Evolutionary conservation across 1,284 basidiomycete species (phyloP).

Genomic region (Marasmius oreades): DNA sequence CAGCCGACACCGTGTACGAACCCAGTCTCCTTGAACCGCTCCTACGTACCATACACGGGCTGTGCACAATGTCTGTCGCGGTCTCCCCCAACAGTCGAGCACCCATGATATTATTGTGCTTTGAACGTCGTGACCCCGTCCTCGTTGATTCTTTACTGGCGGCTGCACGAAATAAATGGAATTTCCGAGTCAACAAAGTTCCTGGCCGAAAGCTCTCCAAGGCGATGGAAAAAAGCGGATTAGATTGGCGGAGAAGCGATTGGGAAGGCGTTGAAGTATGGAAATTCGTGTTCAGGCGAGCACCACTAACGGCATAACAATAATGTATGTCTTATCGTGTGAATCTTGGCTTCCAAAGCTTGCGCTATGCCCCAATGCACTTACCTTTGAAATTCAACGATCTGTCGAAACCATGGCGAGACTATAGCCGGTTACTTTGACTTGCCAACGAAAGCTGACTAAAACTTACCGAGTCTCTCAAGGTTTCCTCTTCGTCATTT

Average conservation of each 20-base stretch:
- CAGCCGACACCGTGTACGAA: slow-evolving; percentile 84
- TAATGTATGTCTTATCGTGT: not conserved
- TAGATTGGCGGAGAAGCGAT: slow-evolving; percentile 59
- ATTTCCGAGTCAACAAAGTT: slow-evolving; percentile 60
- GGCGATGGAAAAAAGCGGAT: slow-evolving; percentile 39
- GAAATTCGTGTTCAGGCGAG: slow-evolving; percentile 38
- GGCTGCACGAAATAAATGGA: slow-evolving; percentile 35
- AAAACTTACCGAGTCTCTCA: slow-evolving; percentile 65
- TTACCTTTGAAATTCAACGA: slow-evolving; percentile 34
- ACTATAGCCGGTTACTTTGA: slow-evolving; percentile 34
- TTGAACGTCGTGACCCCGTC: not conserved
- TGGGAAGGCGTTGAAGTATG: slow-evolving; percentile 80
- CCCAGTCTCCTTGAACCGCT: slow-evolving; percentile 65
- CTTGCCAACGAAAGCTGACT: not conserved
- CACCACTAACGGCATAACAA: not conserved
- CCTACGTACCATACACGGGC: slow-evolving; percentile 59
- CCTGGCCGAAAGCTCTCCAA: slow-evolving; percentile 51
- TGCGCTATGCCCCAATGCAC: no score
- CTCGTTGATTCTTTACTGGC: slow-evolving; percentile 31
- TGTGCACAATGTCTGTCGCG: slow-evolving; percentile 38
- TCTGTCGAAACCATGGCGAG: slow-evolving; percentile 72
- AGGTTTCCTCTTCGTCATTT: slow-evolving; percentile 79
- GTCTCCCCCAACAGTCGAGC: slow-evolving; percentile 27
- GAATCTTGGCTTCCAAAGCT: not conserved
- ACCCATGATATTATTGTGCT: not conserved